A percentile compares a stretch with the other conserved stretches of the same genome.
phyloP scores from a whole-genome alignment of 306 rosid species.

The Delonix regia region DNA sequence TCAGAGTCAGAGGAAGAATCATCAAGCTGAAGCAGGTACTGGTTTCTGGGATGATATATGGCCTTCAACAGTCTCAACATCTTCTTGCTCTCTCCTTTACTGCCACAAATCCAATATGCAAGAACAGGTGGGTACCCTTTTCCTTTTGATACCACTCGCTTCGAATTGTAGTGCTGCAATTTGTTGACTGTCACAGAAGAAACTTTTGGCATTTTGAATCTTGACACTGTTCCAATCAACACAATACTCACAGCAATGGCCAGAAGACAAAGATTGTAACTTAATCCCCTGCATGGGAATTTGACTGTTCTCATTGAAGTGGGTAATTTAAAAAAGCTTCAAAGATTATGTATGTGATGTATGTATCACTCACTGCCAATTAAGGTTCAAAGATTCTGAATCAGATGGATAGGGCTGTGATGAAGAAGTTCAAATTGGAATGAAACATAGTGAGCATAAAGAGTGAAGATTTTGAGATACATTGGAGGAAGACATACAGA shows the following conservation, averaged over 20 bases:
- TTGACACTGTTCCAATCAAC: slow-evolving; percentile 51
- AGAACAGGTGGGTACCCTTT: slow-evolving; percentile 61
- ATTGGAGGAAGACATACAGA: slow-evolving; percentile 15
- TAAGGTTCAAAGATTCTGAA: background rate
- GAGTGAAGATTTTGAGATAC: background rate
- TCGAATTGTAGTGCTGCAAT: slow-evolving; percentile 27
- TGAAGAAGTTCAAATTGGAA: background rate
- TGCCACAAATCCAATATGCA: slow-evolving; percentile 71
- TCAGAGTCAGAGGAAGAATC: slow-evolving; percentile 54
- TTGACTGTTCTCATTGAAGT: slow-evolving; percentile 57
- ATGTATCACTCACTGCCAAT: too few relatives aligned
- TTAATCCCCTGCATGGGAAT: slow-evolving; percentile 46
- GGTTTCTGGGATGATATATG: slow-evolving; percentile 76
- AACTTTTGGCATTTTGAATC: slow-evolving; percentile 42
- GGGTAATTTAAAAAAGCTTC: background rate
- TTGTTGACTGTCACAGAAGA: slow-evolving; percentile 33
- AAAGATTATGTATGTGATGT: background rate
- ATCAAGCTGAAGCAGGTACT: slow-evolving; percentile 71
- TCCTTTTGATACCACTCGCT: slow-evolving; percentile 45
- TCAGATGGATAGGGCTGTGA: slow-evolving; percentile 6
- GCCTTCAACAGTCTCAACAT: slow-evolving; percentile 67
- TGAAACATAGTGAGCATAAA: background rate
- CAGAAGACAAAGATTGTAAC: slow-evolving; percentile 47
- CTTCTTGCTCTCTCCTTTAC: slow-evolving; percentile 53
- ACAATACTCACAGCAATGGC: slow-evolving; percentile 41